Conservation (phyloP, 805 yeast genomes). For the Cyberlindnera meyerae region DNA sequence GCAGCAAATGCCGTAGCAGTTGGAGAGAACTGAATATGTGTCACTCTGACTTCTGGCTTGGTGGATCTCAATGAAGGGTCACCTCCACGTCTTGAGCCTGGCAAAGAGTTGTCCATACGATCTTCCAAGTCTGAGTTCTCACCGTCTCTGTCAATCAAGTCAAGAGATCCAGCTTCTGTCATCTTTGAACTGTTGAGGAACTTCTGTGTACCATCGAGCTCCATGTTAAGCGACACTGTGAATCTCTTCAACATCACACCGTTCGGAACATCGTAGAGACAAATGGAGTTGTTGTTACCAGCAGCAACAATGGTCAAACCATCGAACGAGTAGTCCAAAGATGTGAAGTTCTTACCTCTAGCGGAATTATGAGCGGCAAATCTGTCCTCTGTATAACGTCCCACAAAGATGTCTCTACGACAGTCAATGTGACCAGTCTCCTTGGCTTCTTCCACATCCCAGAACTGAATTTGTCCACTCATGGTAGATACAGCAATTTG, state of each 20-base stretch:
- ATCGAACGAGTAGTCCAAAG: conserved; percentile 82
- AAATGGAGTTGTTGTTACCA: conserved; percentile 86
- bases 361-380: conserved; percentile 77
- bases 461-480: conserved; percentile 81
- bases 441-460: conserved; percentile 76
- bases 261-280: conserved; percentile 84
- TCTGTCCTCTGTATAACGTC: conserved; percentile 77
- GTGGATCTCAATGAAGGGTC: conserved; percentile 73
- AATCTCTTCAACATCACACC: conserved; percentile 82
- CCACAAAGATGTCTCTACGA: conserved; percentile 77
- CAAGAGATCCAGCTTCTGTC: conserved; percentile 86
- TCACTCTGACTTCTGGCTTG: conserved; percentile 80
- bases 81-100: conserved; percentile 72
- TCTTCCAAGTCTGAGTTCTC: conserved; percentile 85
- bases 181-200: conserved; percentile 73
- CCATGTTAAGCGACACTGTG: conserved; percentile 84
- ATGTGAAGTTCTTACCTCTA: conserved; percentile 77
- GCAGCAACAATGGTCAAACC: conserved; percentile 87
- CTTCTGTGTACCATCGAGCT: conserved; percentile 80
- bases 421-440: conserved; percentile 85
- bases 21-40: conserved; percentile 79
- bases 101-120: conserved; percentile 66
- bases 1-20: conserved; percentile 89
- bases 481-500: conserved; percentile 83
- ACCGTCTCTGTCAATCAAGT: conserved; percentile 77